Evolutionary conservation across 495 filamentous ascomycete species (phyloP).

Genomic region (Talaromyces thailandensis): DNA sequence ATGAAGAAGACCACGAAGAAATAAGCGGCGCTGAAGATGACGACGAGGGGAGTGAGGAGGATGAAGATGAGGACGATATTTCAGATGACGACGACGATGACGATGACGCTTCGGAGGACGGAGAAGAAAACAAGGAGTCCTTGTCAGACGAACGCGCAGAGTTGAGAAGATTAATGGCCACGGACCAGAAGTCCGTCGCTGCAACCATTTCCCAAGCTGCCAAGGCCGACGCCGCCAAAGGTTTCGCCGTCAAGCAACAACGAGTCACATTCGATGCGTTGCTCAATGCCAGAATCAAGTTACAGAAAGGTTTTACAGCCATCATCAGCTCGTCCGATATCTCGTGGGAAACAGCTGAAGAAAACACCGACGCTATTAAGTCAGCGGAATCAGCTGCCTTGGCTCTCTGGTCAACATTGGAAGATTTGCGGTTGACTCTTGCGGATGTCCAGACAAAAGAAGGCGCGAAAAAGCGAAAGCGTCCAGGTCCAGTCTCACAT

Average conservation of each 20-base stretch:
- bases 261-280: slow-evolving; percentile 77
- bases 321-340: slow-evolving; percentile 60
- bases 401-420: slow-evolving; percentile 76
- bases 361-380: slow-evolving; percentile 41
- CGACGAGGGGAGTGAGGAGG: slow-evolving; percentile 15
- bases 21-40: slow-evolving; percentile 14
- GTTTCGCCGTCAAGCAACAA: slow-evolving; percentile 74
- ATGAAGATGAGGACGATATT: slow-evolving; percentile 21
- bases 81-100: slow-evolving; percentile 30
- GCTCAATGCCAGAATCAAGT: slow-evolving; percentile 75
- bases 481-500: slow-evolving; percentile 36
- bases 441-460: slow-evolving; percentile 38
- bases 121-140: slow-evolving; percentile 24
- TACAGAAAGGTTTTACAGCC: slow-evolving; percentile 82
- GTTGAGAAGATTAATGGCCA: slow-evolving; percentile 58
- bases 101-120: slow-evolving; percentile 30
- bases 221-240: slow-evolving; percentile 74
- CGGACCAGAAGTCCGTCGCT: slow-evolving; percentile 61
- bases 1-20: slow-evolving; percentile 15
- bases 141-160: slow-evolving; percentile 39
- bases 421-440: slow-evolving; percentile 57
- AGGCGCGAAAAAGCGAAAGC: slow-evolving; percentile 51
- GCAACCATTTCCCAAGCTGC: slow-evolving; percentile 63
- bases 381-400: slow-evolving; percentile 85
- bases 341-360: slow-evolving; percentile 24